phyloP scores from a whole-genome alignment of 164 flowering plant genomes.

The Euptelea pleiosperma region DNA sequence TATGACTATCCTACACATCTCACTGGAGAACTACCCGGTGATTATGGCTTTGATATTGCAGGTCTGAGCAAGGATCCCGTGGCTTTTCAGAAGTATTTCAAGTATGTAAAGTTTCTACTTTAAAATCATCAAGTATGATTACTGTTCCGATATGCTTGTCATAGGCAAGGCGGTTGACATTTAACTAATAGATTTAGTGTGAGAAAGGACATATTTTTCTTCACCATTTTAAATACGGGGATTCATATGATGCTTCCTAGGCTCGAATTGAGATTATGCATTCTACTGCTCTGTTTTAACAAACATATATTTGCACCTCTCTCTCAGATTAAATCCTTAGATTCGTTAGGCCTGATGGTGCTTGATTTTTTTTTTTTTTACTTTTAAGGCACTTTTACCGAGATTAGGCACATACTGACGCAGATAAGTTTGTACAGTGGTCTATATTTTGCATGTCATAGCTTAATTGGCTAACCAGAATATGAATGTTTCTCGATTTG shows the following conservation, averaged over 20 bases:
- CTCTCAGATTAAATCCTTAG: too few relatives aligned
- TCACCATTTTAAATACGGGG: too few relatives aligned
- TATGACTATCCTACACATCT: constrained; percentile 81
- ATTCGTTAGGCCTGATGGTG: too few relatives aligned
- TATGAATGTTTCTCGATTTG: not conserved
- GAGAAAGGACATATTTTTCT: too few relatives aligned
- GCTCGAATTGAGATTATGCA: not conserved
- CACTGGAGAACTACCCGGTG: constrained; percentile 91
- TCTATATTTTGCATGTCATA: too few relatives aligned
- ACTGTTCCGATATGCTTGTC: not conserved
- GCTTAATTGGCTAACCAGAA: not conserved
- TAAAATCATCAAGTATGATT: not conserved
- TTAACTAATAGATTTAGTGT: not conserved
- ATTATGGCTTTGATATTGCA: constrained; percentile 93
- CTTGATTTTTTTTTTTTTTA: too few relatives aligned
- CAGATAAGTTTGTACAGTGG: too few relatives aligned
- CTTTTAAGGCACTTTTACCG: too few relatives aligned
- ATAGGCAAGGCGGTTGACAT: not conserved
- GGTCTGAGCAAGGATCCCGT: constrained; percentile 74
- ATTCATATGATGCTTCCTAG: not conserved
- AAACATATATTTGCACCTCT: too few relatives aligned
- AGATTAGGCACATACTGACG: too few relatives aligned
- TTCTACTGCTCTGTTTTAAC: not conserved
- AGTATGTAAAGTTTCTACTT: constrained; percentile 41
- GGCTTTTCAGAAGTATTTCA: constrained; percentile 68